Percentiles rank a stretch among this genome's conserved stretches.
phyloP scores from a whole-genome alignment of 2,329 filamentous ascomycete genomes.

The Biscogniauxia mediterranea region DNA sequence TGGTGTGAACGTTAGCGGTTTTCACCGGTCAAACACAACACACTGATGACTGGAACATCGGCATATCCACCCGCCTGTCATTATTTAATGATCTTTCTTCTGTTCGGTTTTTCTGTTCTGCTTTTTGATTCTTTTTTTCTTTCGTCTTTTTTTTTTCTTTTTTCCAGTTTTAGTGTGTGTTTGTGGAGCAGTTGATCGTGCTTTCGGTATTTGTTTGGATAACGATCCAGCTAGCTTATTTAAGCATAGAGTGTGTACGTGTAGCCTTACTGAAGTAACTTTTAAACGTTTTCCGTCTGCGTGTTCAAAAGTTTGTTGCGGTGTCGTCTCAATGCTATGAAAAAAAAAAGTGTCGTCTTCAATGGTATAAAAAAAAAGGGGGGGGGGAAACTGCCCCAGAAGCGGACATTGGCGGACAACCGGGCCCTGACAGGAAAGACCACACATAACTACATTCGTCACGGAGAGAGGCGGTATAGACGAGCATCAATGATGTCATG shows the following conservation, averaged over 20 bases:
- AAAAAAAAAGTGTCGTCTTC: background rate
- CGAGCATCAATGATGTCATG: slow-evolving; percentile 21
- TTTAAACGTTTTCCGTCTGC: background rate
- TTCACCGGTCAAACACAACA: slow-evolving; percentile 9
- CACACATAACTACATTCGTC: background rate
- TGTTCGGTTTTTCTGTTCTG: background rate
- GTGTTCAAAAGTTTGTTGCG: background rate
- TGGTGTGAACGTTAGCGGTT: slow-evolving; percentile 19
- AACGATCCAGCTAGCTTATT: too few species aligned
- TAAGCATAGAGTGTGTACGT: too few species aligned
- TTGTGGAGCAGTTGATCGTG: too few species aligned
- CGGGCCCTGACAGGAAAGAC: background rate
- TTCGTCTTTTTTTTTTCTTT: background rate
- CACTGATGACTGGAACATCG: slow-evolving; percentile 1
- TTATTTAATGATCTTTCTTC: background rate
- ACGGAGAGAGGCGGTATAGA: slow-evolving; percentile 1
- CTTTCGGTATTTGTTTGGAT: too few species aligned
- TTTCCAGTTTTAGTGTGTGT: background rate
- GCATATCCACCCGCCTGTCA: background rate
- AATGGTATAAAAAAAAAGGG: background rate
- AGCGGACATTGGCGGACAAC: background rate
- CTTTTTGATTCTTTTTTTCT: background rate
- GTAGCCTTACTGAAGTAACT: background rate
- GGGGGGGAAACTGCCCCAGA: background rate
- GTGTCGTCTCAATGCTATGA: background rate